phyloP scores from a whole-genome alignment of 306 rosid species.

The Arachis stenosperma region DNA sequence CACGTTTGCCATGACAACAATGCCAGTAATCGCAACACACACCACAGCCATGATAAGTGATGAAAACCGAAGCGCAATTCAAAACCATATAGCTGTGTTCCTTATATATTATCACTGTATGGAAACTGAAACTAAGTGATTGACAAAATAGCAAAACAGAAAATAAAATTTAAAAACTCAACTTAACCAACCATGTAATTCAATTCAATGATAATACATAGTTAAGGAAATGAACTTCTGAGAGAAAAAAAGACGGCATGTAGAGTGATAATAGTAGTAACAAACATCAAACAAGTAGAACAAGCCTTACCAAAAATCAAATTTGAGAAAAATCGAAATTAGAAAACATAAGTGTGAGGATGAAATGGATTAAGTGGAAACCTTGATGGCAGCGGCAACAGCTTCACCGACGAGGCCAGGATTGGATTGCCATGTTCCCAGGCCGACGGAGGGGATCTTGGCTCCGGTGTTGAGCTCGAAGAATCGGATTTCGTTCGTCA shows the following conservation, averaged over 20 bases:
- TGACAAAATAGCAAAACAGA: neutral
- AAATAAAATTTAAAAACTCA: neutral
- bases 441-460: constrained; percentile 72
- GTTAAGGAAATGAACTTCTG: neutral
- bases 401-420: constrained; percentile 76
- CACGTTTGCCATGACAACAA: neutral
- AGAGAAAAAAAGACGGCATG: neutral
- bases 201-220: neutral
- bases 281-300: neutral
- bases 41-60: neutral
- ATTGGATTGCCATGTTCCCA: constrained; percentile 86
- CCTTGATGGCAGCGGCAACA: constrained; percentile 71
- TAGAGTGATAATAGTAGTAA: neutral
- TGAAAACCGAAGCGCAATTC: neutral
- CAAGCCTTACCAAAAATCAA: neutral
- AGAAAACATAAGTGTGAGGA: no score
- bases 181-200: neutral
- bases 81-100: neutral
- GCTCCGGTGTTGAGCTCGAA: constrained; percentile 79
- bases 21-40: neutral
- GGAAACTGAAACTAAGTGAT: constrained; percentile 19
- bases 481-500: constrained; percentile 46
- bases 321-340: no score
- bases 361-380: neutral
- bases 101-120: neutral